Percentiles rank a stretch among this genome's conserved stretches.
Evolutionary conservation across 2,329 filamentous ascomycete genomes (phyloP).

Genomic region (Xylariaceae sp.): DNA sequence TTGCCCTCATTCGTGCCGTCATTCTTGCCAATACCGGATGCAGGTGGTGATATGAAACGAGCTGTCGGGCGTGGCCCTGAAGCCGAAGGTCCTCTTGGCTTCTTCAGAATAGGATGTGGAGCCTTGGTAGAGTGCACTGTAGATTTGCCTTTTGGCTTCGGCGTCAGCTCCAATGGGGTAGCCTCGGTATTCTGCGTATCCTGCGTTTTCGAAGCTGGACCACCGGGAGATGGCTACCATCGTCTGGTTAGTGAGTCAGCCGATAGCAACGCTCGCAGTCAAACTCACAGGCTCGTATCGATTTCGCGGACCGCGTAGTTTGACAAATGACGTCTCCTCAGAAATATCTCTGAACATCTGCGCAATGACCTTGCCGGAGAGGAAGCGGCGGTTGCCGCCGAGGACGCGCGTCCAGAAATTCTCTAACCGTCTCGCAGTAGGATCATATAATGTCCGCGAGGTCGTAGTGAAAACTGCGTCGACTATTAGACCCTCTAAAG

Average conservation of each 20-base stretch:
- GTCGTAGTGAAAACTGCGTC: conserved; percentile 55
- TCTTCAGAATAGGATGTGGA: conserved; percentile 56
- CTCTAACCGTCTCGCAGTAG: conserved; percentile 57
- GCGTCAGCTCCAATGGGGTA: conserved; percentile 12
- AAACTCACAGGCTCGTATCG: conserved; percentile 48
- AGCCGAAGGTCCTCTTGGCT: conserved; percentile 48
- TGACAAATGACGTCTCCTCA: conserved; percentile 51
- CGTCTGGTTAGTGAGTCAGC: conserved; percentile 16
- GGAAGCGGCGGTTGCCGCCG: conserved; percentile 50
- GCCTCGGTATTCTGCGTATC: conserved; percentile 9
- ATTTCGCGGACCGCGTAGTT: conserved; percentile 48
- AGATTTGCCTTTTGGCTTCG: conserved; percentile 25
- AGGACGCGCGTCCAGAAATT: conserved; percentile 64
- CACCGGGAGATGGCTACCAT: conserved; percentile 24
- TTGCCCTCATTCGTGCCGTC: conserved; percentile 8
- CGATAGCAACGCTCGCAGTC: neutral
- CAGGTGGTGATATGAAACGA: conserved; percentile 53
- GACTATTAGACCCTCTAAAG: conserved; percentile 14
- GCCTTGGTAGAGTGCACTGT: conserved; percentile 42
- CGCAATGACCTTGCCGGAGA: conserved; percentile 51
- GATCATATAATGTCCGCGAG: conserved; percentile 53
- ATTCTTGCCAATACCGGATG: conserved; percentile 41
- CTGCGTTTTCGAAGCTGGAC: conserved; percentile 16
- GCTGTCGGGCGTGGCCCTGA: conserved; percentile 54
- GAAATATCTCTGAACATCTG: conserved; percentile 55